Conservation (phyloP, 176 grass and related monocot genomes). For the Aegilops sharonensis region DNA sequence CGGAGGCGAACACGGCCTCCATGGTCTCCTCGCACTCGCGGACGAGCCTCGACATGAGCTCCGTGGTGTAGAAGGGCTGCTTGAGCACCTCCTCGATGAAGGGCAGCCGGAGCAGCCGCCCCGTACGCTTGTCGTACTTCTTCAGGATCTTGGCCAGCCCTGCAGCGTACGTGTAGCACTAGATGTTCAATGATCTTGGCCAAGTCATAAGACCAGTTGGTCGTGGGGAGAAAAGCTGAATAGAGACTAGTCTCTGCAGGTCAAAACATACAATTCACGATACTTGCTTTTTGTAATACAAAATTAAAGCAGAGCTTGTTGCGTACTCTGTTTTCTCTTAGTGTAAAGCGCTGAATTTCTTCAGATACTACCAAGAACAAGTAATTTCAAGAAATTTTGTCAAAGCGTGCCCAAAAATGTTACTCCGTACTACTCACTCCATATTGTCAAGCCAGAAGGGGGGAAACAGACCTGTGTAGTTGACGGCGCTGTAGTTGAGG, state of each 20-base stretch:
- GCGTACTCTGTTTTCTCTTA: neutral
- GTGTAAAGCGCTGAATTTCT: neutral
- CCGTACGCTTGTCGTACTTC: conserved; percentile 80
- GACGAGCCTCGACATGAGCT: conserved; percentile 66
- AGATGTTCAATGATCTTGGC: neutral
- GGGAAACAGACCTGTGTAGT: conserved; percentile 55
- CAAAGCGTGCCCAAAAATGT: neutral
- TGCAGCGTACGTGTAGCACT: conserved; percentile 5
- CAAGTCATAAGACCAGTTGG: neutral
- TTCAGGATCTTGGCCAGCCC: conserved; percentile 82
- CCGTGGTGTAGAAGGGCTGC: conserved; percentile 90
- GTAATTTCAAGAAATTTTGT: too few relatives aligned
- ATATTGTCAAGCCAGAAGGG: neutral
- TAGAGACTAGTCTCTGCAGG: too few relatives aligned
- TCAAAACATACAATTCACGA: too few relatives aligned
- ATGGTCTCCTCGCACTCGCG: conserved; percentile 67
- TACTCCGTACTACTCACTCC: too few relatives aligned
- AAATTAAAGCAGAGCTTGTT: neutral
- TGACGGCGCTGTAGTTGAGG: conserved; percentile 74
- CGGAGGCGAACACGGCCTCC: conserved; percentile 42
- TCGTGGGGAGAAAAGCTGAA: neutral
- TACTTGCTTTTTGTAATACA: too few relatives aligned
- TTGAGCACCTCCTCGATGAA: conserved; percentile 74
- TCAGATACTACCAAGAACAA: too few relatives aligned
- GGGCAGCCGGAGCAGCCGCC: conserved; percentile 51